These are phyloP conservation scores for Candida ponderosae DNA, from an alignment of 805 yeast genomes.

Conservation along the genomic window DNA sequence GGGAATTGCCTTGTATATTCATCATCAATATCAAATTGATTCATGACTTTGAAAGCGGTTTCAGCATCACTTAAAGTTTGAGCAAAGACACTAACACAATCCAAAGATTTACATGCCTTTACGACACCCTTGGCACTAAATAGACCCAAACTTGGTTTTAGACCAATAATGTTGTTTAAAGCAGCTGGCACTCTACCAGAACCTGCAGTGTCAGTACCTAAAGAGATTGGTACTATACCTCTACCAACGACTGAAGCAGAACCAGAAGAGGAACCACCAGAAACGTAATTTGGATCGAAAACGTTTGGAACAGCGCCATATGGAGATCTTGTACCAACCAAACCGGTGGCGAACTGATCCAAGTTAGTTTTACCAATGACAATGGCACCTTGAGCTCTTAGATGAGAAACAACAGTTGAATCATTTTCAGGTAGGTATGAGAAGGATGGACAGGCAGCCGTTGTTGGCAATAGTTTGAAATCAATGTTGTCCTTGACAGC, in stretches of 20 bases:
- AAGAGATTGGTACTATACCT: conserved; percentile 81
- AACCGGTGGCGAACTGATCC: conserved; percentile 97
- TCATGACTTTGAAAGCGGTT: conserved; percentile 59
- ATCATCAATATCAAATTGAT: conserved; percentile 63
- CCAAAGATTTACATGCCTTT: conserved; percentile 93
- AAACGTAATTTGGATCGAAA: conserved; percentile 67
- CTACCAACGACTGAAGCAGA: conserved; percentile 88
- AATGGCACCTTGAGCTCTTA: conserved; percentile 87
- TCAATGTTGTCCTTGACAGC: conserved; percentile 96
- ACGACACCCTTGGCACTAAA: conserved; percentile 89
- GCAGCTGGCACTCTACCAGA: conserved; percentile 98
- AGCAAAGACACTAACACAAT: conserved; percentile 84
- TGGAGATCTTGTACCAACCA: conserved; percentile 93
- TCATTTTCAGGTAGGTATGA: conserved; percentile 62
- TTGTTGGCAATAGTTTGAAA: conserved; percentile 71
- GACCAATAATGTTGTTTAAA: conserved; percentile 82
- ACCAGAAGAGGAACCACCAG: conserved; percentile 96
- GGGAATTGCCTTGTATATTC: conserved; percentile 80
- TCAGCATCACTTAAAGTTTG: conserved; percentile 80
- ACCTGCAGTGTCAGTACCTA: conserved; percentile 98
- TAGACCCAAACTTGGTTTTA: conserved; percentile 87
- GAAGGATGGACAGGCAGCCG: conserved; percentile 93
- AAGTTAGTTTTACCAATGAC: conserved; percentile 89
- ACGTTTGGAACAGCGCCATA: conserved; percentile 85
- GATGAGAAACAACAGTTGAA: conserved; percentile 64